phyloP scores from a whole-genome alignment of 495 filamentous ascomycete species.

The Lophiotrema nucula region DNA sequence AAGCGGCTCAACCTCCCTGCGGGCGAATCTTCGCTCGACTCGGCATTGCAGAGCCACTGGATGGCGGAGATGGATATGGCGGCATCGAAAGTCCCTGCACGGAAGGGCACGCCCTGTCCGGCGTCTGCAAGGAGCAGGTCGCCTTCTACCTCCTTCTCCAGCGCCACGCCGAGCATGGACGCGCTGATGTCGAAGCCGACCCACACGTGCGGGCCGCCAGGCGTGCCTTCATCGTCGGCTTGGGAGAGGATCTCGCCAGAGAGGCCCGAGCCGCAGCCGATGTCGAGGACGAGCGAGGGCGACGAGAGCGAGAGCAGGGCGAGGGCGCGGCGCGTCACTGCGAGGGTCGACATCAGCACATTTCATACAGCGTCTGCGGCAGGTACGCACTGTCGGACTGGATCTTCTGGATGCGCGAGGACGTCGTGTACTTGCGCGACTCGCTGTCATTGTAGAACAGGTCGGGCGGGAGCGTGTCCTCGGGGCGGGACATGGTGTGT shows the following conservation, averaged over 20 bases:
- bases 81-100: conserved; percentile 88
- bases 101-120: conserved; percentile 92
- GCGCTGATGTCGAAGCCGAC: conserved; percentile 92
- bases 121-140: conserved; percentile 91
- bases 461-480: conserved; percentile 90
- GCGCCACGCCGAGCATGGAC: conserved; percentile 86
- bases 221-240: conserved; percentile 49
- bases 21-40: conserved; percentile 76
- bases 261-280: conserved; percentile 93
- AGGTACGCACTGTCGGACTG: conserved; percentile 88
- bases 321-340: conserved; percentile 91
- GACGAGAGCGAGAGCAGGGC: conserved; percentile 77
- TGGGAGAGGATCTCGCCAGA: conserved; percentile 87
- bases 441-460: conserved; percentile 95
- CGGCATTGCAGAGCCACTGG: conserved; percentile 97
- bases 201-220: conserved; percentile 88
- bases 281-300: conserved; percentile 86
- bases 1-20: conserved; percentile 76
- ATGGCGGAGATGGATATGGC: conserved; percentile 92
- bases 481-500: conserved; percentile 83
- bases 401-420: conserved; percentile 89
- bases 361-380: no score
- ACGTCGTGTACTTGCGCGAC: conserved; percentile 96
- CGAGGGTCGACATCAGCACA: no score
- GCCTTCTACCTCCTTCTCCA: conserved; percentile 88